Conservation (phyloP, 2,329 filamentous ascomycete genomes). For the Aaosphaeria arxii region DNA sequence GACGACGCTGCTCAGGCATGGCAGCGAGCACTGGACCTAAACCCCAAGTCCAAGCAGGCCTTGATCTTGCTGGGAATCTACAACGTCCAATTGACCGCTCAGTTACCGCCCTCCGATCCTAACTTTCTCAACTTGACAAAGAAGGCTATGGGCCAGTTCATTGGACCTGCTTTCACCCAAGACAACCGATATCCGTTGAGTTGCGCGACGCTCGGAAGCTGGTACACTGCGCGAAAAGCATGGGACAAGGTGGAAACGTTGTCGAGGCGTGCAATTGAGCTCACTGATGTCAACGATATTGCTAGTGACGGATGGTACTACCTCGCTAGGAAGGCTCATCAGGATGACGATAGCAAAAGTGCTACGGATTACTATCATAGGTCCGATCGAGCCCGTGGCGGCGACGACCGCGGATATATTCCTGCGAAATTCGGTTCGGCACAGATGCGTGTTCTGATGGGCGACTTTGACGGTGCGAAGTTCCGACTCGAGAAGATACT, state of each 20-base stretch:
- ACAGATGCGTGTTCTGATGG: conserved; percentile 80
- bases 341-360: conserved; percentile 68
- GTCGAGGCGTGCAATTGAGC: conserved; percentile 89
- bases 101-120: conserved; percentile 77
- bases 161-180: conserved; percentile 87
- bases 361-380: conserved; percentile 85
- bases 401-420: conserved; percentile 83
- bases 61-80: conserved; percentile 88
- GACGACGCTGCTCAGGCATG: conserved; percentile 88
- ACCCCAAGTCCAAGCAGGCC: conserved; percentile 81
- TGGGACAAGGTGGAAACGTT: conserved; percentile 80
- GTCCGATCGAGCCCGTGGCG: conserved; percentile 87
- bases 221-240: conserved; percentile 81
- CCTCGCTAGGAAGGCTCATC: conserved; percentile 86
- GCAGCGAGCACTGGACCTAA: conserved; percentile 81
- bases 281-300: conserved; percentile 93
- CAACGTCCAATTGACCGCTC: conserved; percentile 82
- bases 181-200: conserved; percentile 89
- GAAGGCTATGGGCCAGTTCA: conserved; percentile 91
- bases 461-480: conserved; percentile 87
- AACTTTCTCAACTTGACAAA: conserved; percentile 84
- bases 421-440: conserved; percentile 94
- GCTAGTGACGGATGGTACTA: conserved; percentile 98
- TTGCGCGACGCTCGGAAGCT: conserved; percentile 84
- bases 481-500: conserved; percentile 92